phyloP scores from a whole-genome alignment of 1,284 basidiomycete species.

The Stygiomarasmius scandens region DNA sequence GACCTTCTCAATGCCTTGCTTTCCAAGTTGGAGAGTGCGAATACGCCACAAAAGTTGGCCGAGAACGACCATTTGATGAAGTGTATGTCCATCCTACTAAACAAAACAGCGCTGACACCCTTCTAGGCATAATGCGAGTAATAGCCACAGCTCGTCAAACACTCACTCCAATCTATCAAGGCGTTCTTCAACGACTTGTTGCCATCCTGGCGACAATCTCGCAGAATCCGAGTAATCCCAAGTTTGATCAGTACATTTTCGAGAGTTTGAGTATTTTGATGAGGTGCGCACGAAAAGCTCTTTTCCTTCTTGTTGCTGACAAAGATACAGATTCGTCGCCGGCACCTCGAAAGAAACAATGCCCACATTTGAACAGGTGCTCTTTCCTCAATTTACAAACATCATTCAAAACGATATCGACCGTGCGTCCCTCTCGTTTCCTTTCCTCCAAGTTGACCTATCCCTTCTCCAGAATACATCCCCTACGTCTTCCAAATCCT shows the following conservation, averaged over 20 bases:
- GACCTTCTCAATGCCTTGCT: conserved; percentile 80
- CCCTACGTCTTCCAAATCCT: conserved; percentile 98
- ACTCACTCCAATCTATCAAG: conserved; percentile 69
- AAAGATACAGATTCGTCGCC: conserved; percentile 80
- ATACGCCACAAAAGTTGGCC: conserved; percentile 90
- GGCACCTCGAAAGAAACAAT: conserved; percentile 69
- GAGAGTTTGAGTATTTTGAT: conserved; percentile 93
- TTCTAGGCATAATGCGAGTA: conserved; percentile 86
- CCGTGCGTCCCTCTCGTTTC: conserved; percentile 51
- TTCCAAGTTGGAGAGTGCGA: conserved; percentile 80
- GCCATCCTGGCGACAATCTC: conserved; percentile 85
- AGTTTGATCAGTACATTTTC: conserved; percentile 97
- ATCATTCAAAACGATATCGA: conserved; percentile 93
- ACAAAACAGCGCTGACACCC: neutral
- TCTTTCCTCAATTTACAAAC: conserved; percentile 89
- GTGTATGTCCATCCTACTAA: conserved; percentile 56
- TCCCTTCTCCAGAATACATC: conserved; percentile 75
- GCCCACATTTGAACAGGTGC: conserved; percentile 74
- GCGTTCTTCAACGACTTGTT: conserved; percentile 78
- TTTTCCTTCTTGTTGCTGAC: neutral
- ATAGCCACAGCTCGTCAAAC: conserved; percentile 87
- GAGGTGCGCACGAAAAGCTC: too few species aligned
- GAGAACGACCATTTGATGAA: conserved; percentile 99
- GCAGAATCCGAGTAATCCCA: conserved; percentile 96
- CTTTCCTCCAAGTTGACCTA: neutral